Base-by-base conservation (phyloP, 106 monocot genomes). In the Acorus gramineus region DNA sequence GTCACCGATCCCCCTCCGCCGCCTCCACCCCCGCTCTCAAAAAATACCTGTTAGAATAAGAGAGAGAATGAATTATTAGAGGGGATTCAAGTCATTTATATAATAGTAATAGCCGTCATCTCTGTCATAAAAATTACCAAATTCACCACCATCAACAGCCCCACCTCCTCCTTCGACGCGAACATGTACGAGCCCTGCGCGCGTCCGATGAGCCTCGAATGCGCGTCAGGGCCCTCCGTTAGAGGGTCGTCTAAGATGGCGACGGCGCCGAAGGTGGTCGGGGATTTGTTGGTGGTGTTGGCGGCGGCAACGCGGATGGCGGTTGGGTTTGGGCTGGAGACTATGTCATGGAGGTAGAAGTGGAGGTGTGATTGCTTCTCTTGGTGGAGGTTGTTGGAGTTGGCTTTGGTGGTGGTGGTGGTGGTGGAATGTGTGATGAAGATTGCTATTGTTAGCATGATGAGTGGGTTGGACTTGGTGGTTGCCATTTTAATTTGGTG, bases 111-210 rank as follows among this genome's bases (percentile, higher is more conserved):
- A n/a, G n/a, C n/a, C n/a, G n/a, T n/a, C n/a, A n/a, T n/a, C n/a
- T n/a, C n/a, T n/a, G n/a, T n/a, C n/a, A n/a, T n/a, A n/a, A n/a
- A n/a, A n/a, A n/a, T n/a, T 45, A 3, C 10, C 44, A 43, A 28
- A 52, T 53, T 69, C 52, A 28, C 10, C 3, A 9, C 28, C 8
- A 7, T 46, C 3, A 3, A 51, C 52, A 52, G 44, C 5, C 45
- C 6, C 11, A 44, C 43, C 4, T 3, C 13, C 59, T 28, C 9
- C 59, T 59, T 3, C 47, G 42, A 46, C 61, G 62, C 62, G 61
- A 61, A 52, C 53, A 61, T 70, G 63, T 63, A 63, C 3, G 11
- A 45, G 8, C 63, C 49, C 7, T 63, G 47, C n/a, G 44, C 49
- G 3, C 63, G 44, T 0, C 63, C 49, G 2, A 63, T 5, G 63